A percentile compares a stretch with the other conserved stretches of the same genome.
These are phyloP conservation scores for Chamaecyparis obtusa DNA, from an alignment of 75 land plant species.

Conservation along the genomic window DNA sequence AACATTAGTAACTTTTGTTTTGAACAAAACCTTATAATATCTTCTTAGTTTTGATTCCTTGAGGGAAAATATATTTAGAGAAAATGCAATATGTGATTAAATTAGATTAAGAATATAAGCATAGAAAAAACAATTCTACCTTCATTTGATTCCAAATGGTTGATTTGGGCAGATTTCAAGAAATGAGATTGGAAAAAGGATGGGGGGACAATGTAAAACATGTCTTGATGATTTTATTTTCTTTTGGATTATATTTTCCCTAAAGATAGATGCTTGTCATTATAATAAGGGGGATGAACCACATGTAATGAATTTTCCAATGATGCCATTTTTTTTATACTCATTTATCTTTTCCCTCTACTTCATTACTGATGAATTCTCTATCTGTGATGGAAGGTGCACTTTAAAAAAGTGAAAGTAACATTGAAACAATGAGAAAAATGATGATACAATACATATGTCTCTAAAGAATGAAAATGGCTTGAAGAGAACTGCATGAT, in stretches of 20 bases:
- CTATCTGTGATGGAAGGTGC: too few species aligned
- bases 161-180: conserved; percentile 54
- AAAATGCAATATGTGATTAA: background rate
- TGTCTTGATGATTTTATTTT: conserved; percentile 53
- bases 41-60: background rate
- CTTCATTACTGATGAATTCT: too few species aligned
- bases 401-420: too few species aligned
- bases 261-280: too few species aligned
- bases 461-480: too few species aligned
- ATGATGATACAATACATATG: too few species aligned
- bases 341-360: too few species aligned
- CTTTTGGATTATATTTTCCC: conserved; percentile 61
- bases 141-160: conserved; percentile 1
- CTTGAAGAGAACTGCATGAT: too few species aligned
- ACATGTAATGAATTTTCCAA: too few species aligned
- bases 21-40: background rate
- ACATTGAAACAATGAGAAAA: too few species aligned
- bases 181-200: conserved; percentile 72
- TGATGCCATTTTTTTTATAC: too few species aligned
- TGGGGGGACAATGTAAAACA: conserved; percentile 66
- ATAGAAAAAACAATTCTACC: background rate
- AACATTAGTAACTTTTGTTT: background rate
- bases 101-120: background rate
- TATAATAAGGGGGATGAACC: too few species aligned
- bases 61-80: background rate